phyloP scores from a whole-genome alignment of 2,329 filamentous ascomycete genomes.

The Cucurbitaria berberidis region DNA sequence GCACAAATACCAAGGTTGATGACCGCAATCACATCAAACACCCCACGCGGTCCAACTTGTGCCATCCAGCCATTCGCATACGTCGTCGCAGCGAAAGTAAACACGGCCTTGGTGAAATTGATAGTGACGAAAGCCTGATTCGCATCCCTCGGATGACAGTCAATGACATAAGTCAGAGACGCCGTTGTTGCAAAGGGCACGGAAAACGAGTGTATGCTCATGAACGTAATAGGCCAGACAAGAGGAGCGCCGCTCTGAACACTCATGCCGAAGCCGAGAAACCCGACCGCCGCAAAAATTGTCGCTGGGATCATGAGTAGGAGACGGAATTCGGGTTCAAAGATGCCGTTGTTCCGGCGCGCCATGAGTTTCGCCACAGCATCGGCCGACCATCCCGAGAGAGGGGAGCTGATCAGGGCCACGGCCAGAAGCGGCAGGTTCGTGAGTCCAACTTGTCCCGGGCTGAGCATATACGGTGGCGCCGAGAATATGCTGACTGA shows the following conservation, averaged over 20 bases:
- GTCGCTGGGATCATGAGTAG: constrained; percentile 43
- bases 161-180: constrained; percentile 51
- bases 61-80: constrained; percentile 77
- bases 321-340: constrained; percentile 86
- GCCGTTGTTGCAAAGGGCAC: constrained; percentile 49
- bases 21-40: constrained; percentile 74
- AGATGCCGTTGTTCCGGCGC: constrained; percentile 76
- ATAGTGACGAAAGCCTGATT: constrained; percentile 53
- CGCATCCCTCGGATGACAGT: constrained; percentile 49
- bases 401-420: constrained; percentile 73
- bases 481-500: constrained; percentile 85
- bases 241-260: constrained; percentile 37
- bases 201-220: constrained; percentile 46
- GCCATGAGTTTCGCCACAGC: constrained; percentile 74
- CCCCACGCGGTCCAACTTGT: constrained; percentile 62
- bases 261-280: constrained; percentile 51
- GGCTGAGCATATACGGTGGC: constrained; percentile 79
- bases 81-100: constrained; percentile 70
- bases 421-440: constrained; percentile 83
- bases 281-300: constrained; percentile 46
- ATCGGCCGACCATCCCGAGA: constrained; percentile 77
- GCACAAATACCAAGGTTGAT: constrained; percentile 77
- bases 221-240: constrained; percentile 43
- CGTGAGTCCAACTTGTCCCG: constrained; percentile 78
- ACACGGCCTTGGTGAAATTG: constrained; percentile 50